Evolutionary conservation across 495 filamentous ascomycete genomes (phyloP), one percentile per base, ranked within the genome.

Genomic region (Aspergillus coremiiformis): DNA sequence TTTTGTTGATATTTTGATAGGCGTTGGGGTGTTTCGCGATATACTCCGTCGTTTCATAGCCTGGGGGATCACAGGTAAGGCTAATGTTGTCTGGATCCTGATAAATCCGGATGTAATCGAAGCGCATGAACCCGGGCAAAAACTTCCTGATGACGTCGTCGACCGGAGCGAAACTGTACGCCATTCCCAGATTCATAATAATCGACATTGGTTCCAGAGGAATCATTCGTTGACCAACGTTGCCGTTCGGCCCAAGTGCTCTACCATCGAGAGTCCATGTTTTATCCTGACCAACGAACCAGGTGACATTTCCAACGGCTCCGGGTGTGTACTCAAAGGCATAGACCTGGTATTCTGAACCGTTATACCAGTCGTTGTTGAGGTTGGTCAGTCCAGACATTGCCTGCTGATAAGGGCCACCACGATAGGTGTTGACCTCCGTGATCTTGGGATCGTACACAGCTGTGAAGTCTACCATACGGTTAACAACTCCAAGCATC

Each of bases 311-410:
- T 1, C 86, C 84, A 39, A 65, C 57, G 5, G 63, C 64, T 0
- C 87, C 87, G 7, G 86, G 84, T 0, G 68, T 72, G 66, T 91
- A 91, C 54, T 91, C 85, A 51, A 87, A 85, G 14, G 79, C 78
- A 66, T 84, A 90, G 5, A 70, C 81, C 58, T 89, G 86, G 61
- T 87, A 90, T 48, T 71, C 73, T 9, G 82, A 80, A 17, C 81
- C 84, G 59, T 89, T 79, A 64, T 89, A 90, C 86, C 86, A 90
- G 43, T 82, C 69, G 49, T 84, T 82, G 66, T 90, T 89, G 26
- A 90, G 70, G 65, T 81, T 83, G 17, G 80, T 82, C 1, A 89
- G 55, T n/a, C 76, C 82, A 4, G 86, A 89, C 53, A 87, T 73
- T 30, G 85, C 85, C 70, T 90, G 78, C 64, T 90, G 86, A 60